Base-by-base conservation (phyloP, 805 yeast species). In the Saturnispora saitoi region DNA sequence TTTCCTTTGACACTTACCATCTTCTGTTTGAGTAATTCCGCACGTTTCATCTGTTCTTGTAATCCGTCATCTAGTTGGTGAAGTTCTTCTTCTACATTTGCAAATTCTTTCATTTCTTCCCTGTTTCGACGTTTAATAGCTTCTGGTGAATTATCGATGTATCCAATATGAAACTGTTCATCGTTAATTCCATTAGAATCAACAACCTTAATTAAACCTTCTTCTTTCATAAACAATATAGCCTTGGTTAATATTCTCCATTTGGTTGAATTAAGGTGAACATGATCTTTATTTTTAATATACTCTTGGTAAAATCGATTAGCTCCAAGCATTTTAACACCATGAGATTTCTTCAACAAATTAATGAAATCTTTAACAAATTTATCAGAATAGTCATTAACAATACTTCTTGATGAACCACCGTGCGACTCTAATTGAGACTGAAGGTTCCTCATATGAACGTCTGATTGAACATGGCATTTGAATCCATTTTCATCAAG, bases 401-500 rank as follows among this genome's bases (percentile, higher is more conserved):
- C 70, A 31, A 65, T 45, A 12, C 54, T 43, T 4, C 50, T 52
- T 2, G 63, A 58, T 44, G 58, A 56, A n/a, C 61, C 58, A 17
- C 66, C 70, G 15, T 78, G 76, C 12, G 65, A 65, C 0, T 75
- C 73, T 5, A 78, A 63, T 4, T 72, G 69, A 17, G 39, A 34
- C 1, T 72, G 64, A 40, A 85, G 75, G 46, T 76, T 77, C 17
- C 77, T 75, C 42, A 76, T 65, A 61, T 93, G 99, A 1, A 85
- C 71, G 41, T 86, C 87, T n/a, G 95, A 81, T 53, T 74, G 72
- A n/a, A 83, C 73, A 63, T 93, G 99, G 58, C 91, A 84, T 58
- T 85, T 83, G 70, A 86, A 93, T 24, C 99, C 99, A 66, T 93
- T 91, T 53, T 86, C 95, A 63, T 95, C 99, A 48, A 97, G 70